phyloP scores from a whole-genome alignment of 2,329 filamentous ascomycete genomes.

The Corinectria fuckeliana region DNA sequence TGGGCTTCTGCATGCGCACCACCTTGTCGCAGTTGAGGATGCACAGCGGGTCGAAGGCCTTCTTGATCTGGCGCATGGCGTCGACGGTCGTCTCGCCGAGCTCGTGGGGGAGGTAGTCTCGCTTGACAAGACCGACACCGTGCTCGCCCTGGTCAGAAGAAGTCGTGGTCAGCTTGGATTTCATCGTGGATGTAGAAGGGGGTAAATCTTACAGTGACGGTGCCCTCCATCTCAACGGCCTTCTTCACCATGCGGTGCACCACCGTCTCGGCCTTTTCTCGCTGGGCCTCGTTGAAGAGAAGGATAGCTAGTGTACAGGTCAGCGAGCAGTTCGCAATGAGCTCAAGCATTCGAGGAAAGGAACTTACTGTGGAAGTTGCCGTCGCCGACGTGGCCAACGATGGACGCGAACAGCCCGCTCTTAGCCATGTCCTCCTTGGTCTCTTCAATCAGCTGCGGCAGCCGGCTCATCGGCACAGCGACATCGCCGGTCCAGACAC shows the following conservation, averaged over 20 bases:
- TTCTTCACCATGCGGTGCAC: conserved; percentile 87
- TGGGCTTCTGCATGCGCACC: conserved; percentile 61
- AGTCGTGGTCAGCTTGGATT: neutral
- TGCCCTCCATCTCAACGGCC: conserved; percentile 84
- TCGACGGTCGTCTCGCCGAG: conserved; percentile 77
- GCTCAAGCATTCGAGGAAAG: neutral
- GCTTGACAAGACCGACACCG: conserved; percentile 82
- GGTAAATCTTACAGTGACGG: conserved; percentile 66
- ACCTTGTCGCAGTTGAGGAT: conserved; percentile 75
- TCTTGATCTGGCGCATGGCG: conserved; percentile 86
- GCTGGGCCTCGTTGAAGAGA: conserved; percentile 69
- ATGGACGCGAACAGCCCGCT: conserved; percentile 57
- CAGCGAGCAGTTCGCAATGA: neutral
- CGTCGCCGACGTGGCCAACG: conserved; percentile 77
- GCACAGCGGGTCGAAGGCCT: conserved; percentile 78
- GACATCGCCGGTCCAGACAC: conserved; percentile 86
- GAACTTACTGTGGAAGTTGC: conserved; percentile 73
- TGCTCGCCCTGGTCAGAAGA: conserved; percentile 75
- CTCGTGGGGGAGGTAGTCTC: conserved; percentile 82
- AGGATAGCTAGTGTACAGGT: conserved; percentile 53
- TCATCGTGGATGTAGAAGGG: neutral
- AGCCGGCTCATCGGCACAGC: conserved; percentile 80
- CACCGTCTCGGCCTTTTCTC: conserved; percentile 69
- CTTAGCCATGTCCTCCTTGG: conserved; percentile 54
- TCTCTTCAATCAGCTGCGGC: conserved; percentile 79